Conservation (phyloP, 2,329 filamentous ascomycete species). For the Exophiala bonariae region DNA sequence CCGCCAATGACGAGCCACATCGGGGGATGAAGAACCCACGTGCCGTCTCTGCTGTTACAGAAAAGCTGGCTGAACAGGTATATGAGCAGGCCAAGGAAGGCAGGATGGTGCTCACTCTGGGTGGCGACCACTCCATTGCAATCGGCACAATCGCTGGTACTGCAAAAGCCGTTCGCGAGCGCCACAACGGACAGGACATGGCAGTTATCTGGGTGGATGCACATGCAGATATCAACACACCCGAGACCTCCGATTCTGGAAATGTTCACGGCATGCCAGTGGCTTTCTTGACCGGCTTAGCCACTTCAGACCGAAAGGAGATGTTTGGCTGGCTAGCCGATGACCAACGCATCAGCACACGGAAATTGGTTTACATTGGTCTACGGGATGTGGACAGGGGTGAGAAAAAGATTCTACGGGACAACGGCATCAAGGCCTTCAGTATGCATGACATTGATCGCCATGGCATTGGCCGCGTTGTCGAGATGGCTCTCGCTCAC, state of each 20-base stretch:
- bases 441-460: conserved; percentile 98
- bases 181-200: conserved; percentile 69
- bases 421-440: conserved; percentile 91
- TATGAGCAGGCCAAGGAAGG: conserved; percentile 83
- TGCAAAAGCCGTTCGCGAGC: conserved; percentile 81
- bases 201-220: conserved; percentile 99
- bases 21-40: conserved; percentile 93
- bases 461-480: conserved; percentile 89
- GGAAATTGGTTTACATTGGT: conserved; percentile 96
- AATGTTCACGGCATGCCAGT: conserved; percentile 99
- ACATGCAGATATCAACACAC: conserved; percentile 96
- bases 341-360: conserved; percentile 57
- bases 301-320: conserved; percentile 71
- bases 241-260: conserved; percentile 82
- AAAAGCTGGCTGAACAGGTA: conserved; percentile 76
- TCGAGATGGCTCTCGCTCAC: conserved; percentile 97
- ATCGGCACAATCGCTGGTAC: conserved; percentile 90
- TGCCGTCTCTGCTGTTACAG: conserved; percentile 81
- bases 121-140: conserved; percentile 94
- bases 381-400: conserved; percentile 88
- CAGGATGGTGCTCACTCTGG: conserved; percentile 86
- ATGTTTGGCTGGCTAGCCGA: conserved; percentile 87
- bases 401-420: conserved; percentile 87
- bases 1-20: conserved; percentile 42
- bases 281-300: conserved; percentile 83